Base-by-base conservation (phyloP, 306 rosid species). In the Pyrus pyrifolia region DNA sequence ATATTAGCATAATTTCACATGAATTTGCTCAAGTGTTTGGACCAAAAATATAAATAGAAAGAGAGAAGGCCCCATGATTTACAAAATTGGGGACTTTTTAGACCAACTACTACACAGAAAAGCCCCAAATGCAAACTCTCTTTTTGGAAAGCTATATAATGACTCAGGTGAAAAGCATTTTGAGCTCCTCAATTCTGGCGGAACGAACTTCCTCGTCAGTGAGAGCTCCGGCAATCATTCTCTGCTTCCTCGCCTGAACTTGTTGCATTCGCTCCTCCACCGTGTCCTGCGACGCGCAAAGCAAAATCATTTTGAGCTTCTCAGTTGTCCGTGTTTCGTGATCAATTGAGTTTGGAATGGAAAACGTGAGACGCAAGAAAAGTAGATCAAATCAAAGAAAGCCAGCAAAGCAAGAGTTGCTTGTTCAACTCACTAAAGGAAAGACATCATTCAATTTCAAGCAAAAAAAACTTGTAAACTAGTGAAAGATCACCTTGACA, bases 181-280 rank as follows among this genome's bases (percentile, higher is more conserved):
- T 91, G 76, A 93, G 92, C 60, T 91, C 93, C 67, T 88, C 93
- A 74, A 91, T 81, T 81, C 97, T 83, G 23, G 91, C 90, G 52
- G 87, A 72, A 7, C 94, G 84, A 70, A 91, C 91, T 66, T 93
- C 96, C 60, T 91, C 90, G 23, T 93, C 87, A 2, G 91, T 89
- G 63, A 91, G 90, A 61, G 97, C 92, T 65, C 96, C 96, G 5
- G 93, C 79, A 73, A 93, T 91, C 96, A 93, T 82, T 46, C 86
- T 76, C 79, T 91, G 92, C 86, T 89, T 91, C 79, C 85, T 85
- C 6, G 88, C 93, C 63, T 93, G 97, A 17, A 93, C 93, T 81
- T 79, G 92, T 76, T 87, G 94, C 87, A 93, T 71, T 1, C 88
- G 80, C 59, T 87, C 96, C 79, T 91, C 96, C 68, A 88, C 93